Evolutionary conservation across 306 rosid species (phyloP), one percentile per base, ranked within the genome.

Genomic region (Neltuma alba): DNA sequence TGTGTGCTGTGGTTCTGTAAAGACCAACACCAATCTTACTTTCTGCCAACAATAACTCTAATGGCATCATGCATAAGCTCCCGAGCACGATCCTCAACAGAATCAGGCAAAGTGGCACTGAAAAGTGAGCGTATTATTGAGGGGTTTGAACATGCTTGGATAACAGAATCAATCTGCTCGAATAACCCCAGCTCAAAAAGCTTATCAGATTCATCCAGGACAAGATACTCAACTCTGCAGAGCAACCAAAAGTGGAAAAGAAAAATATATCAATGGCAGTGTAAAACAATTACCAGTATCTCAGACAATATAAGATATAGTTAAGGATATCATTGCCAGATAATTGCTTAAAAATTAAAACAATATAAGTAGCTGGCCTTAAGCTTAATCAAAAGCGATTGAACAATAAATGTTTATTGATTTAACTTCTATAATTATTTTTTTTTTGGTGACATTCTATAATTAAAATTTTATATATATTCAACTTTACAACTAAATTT

Each of bases 21-120:
- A 55, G 60, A 64, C 38, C 31, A 66, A 33, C 66, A 58, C 30
- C 36, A 45, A 79, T 80, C 99, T 89, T 86, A 93, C 99, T 95
- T 93, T 73, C 98, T 84, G 79, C 99, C 99, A 86, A 95, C 88
- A 79, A 95, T 91, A 77, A 95, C 93, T 64, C 98, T 89, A 86
- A 93, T 94, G 44, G 98, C 96, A 86, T 95, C 98, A 85, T 93
- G 99, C 99, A 95, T 93, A 76, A 91, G 90, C 30, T 93, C 92
- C 48, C 98, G 89, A 66, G 98, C 99, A 80, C 88, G 90, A 75
- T 93, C 98, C 83, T 95, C 99, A 77, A 95, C 94, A 77, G 80
- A 90, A 86, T 95, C 99, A 76, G 99, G 98, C 72, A 95, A 82
- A 76, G 98, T 95, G 82, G 99, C 98, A 83, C 99, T 93, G 83